Percentiles rank a stretch among this genome's conserved stretches.
phyloP scores from a whole-genome alignment of 1,284 basidiomycete genomes.

The Lentinula novae-zelandiae region DNA sequence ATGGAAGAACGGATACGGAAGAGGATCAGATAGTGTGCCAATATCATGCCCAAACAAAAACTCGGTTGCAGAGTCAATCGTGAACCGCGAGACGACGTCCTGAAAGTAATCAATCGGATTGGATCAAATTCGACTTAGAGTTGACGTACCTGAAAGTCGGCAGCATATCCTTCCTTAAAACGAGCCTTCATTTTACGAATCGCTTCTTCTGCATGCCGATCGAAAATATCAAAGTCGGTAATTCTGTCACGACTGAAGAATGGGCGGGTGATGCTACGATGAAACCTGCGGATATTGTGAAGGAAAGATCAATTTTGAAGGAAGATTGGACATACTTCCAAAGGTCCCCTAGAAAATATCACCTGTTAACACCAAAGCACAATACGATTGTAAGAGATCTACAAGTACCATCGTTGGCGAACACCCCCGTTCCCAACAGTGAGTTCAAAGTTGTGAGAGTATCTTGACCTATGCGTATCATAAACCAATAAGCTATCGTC shows the following conservation, averaged over 20 bases:
- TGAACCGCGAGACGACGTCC: conserved; percentile 40
- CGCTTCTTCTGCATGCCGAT: conserved; percentile 35
- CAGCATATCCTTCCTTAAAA: conserved; percentile 36
- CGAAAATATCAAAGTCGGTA: conserved; percentile 49
- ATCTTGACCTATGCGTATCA: not conserved
- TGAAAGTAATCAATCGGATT: conserved; percentile 12
- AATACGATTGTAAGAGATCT: not conserved
- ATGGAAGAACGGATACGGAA: conserved; percentile 28
- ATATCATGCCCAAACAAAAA: conserved; percentile 38
- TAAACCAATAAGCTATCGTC: not conserved
- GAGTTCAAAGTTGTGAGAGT: not conserved
- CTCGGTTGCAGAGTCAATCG: conserved; percentile 41
- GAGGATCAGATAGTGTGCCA: conserved; percentile 29
- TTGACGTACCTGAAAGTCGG: conserved; percentile 45
- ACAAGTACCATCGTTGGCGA: conserved; percentile 11
- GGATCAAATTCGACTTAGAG: not conserved
- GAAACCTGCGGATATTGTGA: conserved; percentile 7
- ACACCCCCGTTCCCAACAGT: conserved; percentile 14
- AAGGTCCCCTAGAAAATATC: conserved; percentile 7
- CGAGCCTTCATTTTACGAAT: conserved; percentile 34
- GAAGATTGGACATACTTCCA: conserved; percentile 10
- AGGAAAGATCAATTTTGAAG: no score
- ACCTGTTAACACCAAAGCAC: not conserved
- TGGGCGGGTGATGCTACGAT: conserved; percentile 15
- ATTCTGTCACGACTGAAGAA: conserved; percentile 46